Conservation (phyloP, 306 rosid species). For the Crotalaria pallida region DNA sequence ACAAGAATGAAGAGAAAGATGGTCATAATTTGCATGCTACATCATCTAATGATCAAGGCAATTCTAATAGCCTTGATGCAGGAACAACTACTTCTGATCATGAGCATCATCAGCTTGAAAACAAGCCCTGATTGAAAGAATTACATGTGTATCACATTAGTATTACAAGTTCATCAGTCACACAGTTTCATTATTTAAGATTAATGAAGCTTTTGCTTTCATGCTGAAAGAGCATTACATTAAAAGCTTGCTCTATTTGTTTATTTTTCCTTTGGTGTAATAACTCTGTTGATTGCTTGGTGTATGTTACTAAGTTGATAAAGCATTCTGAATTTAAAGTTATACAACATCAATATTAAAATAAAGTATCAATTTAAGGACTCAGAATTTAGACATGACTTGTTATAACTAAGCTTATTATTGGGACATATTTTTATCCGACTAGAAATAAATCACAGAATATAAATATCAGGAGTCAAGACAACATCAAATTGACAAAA, state of each 20-base stretch:
- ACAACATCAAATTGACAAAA: not conserved
- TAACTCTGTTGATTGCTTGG: not conserved
- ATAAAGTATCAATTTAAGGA: not conserved
- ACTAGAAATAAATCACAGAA: not conserved
- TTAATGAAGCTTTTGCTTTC: too few relatives aligned
- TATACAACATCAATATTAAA: not conserved
- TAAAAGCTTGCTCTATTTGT: not conserved
- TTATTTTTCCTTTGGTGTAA: not conserved
- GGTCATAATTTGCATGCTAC: slow-evolving; percentile 34
- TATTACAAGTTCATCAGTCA: not conserved
- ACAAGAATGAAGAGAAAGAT: slow-evolving; percentile 25
- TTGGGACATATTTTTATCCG: too few relatives aligned
- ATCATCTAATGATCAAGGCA: slow-evolving; percentile 20
- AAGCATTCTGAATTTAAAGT: not conserved
- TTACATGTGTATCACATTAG: not conserved
- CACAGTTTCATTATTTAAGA: not conserved
- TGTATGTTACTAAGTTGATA: not conserved
- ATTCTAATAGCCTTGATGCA: slow-evolving; percentile 18
- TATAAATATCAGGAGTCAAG: not conserved
- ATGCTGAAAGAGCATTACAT: not conserved
- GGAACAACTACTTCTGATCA: slow-evolving; percentile 16
- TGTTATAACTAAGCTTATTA: too few relatives aligned
- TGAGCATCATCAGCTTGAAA: slow-evolving; percentile 27
- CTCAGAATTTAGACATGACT: not conserved
- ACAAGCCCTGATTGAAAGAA: slow-evolving; percentile 23